These are phyloP conservation scores for Inosperma sp. DNA, from an alignment of 768 basidiomycete genomes.

Conservation along the genomic window DNA sequence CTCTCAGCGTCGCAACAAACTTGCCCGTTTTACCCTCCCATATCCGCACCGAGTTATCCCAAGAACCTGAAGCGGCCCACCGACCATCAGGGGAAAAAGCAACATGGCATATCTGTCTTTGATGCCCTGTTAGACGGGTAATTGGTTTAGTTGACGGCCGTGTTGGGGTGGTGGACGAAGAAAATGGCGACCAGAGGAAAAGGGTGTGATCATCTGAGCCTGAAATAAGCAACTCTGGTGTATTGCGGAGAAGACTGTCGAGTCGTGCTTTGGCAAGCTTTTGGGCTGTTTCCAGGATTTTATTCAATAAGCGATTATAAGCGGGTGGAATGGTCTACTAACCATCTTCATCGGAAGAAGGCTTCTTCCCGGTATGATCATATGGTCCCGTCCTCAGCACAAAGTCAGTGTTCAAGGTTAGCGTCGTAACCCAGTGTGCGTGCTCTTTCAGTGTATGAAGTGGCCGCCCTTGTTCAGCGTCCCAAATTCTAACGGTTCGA, in stretches of 20 bases:
- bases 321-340: conserved; percentile 12
- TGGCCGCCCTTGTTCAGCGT: conserved; percentile 76
- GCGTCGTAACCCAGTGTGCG: conserved; percentile 98
- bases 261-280: conserved; percentile 74
- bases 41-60: conserved; percentile 85
- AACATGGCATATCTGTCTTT: conserved; percentile 90
- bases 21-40: conserved; percentile 87
- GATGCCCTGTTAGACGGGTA: conserved; percentile 87
- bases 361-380: conserved; percentile 79
- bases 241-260: conserved; percentile 55
- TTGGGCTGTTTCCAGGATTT: conserved; percentile 51
- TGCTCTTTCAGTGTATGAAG: conserved; percentile 89
- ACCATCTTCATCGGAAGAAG: conserved; percentile 83
- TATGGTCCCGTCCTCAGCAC: conserved; percentile 55
- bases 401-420: conserved; percentile 93
- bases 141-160: conserved; percentile 36
- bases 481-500: conserved; percentile 92
- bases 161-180: conserved; percentile 38
- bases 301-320: background rate
- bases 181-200: conserved; percentile 90
- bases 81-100: conserved; percentile 93
- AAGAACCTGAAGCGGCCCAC: conserved; percentile 87
- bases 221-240: conserved; percentile 84
- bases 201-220: conserved; percentile 98
- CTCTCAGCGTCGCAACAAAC: conserved; percentile 85